Conservation (phyloP, 805 yeast species). For the Candida verbasci region DNA sequence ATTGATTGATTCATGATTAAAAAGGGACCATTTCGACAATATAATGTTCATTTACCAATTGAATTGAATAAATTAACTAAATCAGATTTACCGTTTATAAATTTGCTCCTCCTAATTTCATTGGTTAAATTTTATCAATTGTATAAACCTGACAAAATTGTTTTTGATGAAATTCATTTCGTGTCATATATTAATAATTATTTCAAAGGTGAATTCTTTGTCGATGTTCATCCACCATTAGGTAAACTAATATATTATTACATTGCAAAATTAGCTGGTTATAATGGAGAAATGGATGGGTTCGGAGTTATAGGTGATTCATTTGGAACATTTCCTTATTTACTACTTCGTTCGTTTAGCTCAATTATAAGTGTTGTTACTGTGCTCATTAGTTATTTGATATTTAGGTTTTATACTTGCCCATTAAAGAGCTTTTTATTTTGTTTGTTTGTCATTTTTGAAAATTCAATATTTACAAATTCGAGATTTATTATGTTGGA, state of each 20-base stretch:
- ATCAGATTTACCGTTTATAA: slow-evolving; percentile 1
- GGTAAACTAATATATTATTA: slow-evolving; percentile 56
- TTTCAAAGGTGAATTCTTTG: slow-evolving; percentile 55
- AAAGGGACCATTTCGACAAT: slow-evolving; percentile 3
- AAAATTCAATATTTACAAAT: slow-evolving; percentile 61
- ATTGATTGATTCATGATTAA: neutral
- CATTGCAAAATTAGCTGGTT: slow-evolving; percentile 49
- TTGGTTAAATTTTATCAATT: slow-evolving; percentile 29
- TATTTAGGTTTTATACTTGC: slow-evolving; percentile 56
- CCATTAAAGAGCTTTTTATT: slow-evolving; percentile 28
- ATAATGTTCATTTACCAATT: neutral
- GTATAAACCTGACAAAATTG: slow-evolving; percentile 34
- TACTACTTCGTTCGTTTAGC: slow-evolving; percentile 54
- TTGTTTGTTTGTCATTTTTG: slow-evolving; percentile 35
- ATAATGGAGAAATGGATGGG: slow-evolving; percentile 41
- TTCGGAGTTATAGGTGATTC: slow-evolving; percentile 41
- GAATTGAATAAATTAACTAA: neutral
- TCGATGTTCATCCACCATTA: slow-evolving; percentile 73
- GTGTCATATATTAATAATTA: slow-evolving; percentile 40
- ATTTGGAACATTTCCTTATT: slow-evolving; percentile 38
- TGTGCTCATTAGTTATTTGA: slow-evolving; percentile 49
- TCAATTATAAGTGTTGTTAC: slow-evolving; percentile 52
- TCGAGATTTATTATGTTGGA: slow-evolving; percentile 47
- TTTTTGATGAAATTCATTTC: slow-evolving; percentile 47
- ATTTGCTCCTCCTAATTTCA: slow-evolving; percentile 15